Percentiles rank a stretch among this genome's conserved stretches.
These are phyloP conservation scores for Cladosporium sp. DNA, from an alignment of 2,329 filamentous ascomycete species.

Conservation along the genomic window DNA sequence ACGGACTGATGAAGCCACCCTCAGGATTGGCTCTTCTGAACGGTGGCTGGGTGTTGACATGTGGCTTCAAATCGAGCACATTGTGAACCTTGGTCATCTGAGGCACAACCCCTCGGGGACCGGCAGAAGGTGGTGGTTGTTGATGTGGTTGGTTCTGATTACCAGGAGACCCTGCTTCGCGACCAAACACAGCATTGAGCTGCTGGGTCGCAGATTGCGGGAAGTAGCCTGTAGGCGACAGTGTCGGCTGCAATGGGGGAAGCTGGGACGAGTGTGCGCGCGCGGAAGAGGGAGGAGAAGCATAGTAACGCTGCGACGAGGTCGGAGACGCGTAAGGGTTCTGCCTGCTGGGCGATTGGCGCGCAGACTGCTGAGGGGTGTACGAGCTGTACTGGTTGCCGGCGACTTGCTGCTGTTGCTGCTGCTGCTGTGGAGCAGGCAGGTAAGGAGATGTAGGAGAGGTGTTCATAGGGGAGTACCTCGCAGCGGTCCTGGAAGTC, in stretches of 20 bases:
- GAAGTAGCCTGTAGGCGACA: constrained; percentile 58
- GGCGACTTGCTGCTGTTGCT: constrained; percentile 38
- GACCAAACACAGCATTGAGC: constrained; percentile 66
- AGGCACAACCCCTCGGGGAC: constrained; percentile 67
- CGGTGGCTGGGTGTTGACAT: constrained; percentile 81
- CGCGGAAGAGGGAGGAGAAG: constrained; percentile 50
- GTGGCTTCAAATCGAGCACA: constrained; percentile 73
- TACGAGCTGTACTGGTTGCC: constrained; percentile 36
- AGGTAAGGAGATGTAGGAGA: constrained; percentile 73
- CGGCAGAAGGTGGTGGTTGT: constrained; percentile 39
- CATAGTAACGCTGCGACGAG: constrained; percentile 57
- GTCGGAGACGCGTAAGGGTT: constrained; percentile 57
- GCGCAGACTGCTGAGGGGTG: constrained; percentile 54
- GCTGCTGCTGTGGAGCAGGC: constrained; percentile 55
- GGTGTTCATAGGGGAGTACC: constrained; percentile 96
- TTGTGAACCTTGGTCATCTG: constrained; percentile 80
- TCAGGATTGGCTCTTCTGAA: constrained; percentile 94
- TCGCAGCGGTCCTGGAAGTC: constrained; percentile 78
- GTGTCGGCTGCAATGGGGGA: constrained; percentile 65
- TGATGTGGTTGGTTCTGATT: constrained; percentile 11
- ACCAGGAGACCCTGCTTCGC: constrained; percentile 50
- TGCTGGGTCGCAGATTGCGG: constrained; percentile 68
- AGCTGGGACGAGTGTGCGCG: constrained; percentile 65
- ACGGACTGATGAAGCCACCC: constrained; percentile 94
- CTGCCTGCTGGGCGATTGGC: constrained; percentile 74